phyloP scores from a whole-genome alignment of 1,284 basidiomycete species.

The Tilletia horrida region DNA sequence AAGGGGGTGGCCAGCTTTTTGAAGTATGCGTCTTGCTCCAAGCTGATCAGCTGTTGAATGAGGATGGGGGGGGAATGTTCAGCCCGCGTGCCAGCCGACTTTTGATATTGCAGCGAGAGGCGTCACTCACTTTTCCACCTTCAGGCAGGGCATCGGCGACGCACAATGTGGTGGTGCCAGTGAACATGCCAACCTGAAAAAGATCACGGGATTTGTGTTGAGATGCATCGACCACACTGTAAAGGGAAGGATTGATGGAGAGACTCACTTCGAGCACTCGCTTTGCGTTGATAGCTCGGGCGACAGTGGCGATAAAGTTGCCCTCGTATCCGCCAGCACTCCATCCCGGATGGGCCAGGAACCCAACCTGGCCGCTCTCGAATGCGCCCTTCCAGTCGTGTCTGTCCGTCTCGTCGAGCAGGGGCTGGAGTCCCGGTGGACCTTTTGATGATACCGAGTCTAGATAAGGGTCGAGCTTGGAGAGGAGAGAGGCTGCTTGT shows the following conservation, averaged over 20 bases:
- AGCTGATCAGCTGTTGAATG: conserved; percentile 39
- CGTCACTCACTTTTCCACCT: conserved; percentile 27
- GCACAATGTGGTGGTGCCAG: conserved; percentile 43
- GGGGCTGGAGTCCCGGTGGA: conserved; percentile 25
- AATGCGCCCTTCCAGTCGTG: conserved; percentile 39
- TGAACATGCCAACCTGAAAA: conserved; percentile 38
- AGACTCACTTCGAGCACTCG: conserved; percentile 37
- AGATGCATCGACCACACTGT: too few species aligned
- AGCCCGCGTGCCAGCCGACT: not conserved
- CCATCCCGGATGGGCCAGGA: conserved; percentile 31
- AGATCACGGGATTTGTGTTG: not conserved
- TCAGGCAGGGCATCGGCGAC: conserved; percentile 33
- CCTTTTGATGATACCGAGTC: conserved; percentile 30
- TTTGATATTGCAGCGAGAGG: not conserved
- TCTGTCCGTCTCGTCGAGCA: conserved; percentile 35
- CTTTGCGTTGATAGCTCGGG: conserved; percentile 30
- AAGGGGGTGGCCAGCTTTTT: conserved; percentile 43
- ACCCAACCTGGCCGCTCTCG: conserved; percentile 26
- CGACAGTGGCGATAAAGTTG: conserved; percentile 37
- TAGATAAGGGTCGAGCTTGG: conserved; percentile 35
- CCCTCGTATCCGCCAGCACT: conserved; percentile 42
- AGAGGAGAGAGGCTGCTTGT: conserved; percentile 30
- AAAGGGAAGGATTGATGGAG: not conserved
- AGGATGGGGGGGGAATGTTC: conserved; percentile 25
- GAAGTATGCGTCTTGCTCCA: conserved; percentile 53